Percentiles rank a stretch among this genome's conserved stretches.
These are phyloP conservation scores for Suillus subluteus DNA, from an alignment of 768 basidiomycete species.

Conservation along the genomic window DNA sequence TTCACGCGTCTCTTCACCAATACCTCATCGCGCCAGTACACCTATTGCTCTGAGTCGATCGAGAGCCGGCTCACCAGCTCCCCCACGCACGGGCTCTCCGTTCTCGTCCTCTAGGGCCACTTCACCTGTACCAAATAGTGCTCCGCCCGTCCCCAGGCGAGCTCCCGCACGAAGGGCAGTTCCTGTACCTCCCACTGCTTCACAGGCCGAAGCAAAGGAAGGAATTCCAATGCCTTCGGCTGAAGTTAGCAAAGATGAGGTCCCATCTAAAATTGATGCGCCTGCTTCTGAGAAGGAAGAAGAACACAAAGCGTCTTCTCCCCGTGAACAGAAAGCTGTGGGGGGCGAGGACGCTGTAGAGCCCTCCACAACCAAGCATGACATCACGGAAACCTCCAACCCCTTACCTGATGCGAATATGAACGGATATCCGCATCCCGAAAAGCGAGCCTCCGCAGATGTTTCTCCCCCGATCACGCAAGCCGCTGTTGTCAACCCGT, in stretches of 20 bases:
- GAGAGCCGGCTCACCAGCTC: constrained; percentile 28
- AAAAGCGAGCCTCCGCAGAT: neutral
- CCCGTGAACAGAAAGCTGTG: neutral
- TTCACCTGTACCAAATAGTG: constrained; percentile 38
- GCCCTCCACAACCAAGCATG: neutral
- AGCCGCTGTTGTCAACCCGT: neutral
- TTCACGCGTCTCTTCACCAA: constrained; percentile 15
- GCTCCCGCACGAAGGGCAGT: constrained; percentile 55
- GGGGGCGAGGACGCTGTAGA: neutral
- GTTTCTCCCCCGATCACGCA: neutral
- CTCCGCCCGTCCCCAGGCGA: constrained; percentile 67
- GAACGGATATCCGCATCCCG: neutral
- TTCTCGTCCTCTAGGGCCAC: constrained; percentile 38
- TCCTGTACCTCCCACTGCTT: constrained; percentile 30
- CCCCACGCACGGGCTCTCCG: constrained; percentile 26
- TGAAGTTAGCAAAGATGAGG: neutral
- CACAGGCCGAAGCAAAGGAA: neutral
- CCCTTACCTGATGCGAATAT: neutral
- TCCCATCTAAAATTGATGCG: neutral
- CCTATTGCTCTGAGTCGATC: constrained; percentile 26
- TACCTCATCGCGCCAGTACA: constrained; percentile 38
- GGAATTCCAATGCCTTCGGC: constrained; percentile 2
- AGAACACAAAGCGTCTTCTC: constrained; percentile 2
- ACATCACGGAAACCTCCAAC: neutral
- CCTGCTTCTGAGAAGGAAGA: constrained; percentile 8